Evolutionary conservation across 2,329 filamentous ascomycete genomes (phyloP).

Genomic region (Diaporthe sp.): DNA sequence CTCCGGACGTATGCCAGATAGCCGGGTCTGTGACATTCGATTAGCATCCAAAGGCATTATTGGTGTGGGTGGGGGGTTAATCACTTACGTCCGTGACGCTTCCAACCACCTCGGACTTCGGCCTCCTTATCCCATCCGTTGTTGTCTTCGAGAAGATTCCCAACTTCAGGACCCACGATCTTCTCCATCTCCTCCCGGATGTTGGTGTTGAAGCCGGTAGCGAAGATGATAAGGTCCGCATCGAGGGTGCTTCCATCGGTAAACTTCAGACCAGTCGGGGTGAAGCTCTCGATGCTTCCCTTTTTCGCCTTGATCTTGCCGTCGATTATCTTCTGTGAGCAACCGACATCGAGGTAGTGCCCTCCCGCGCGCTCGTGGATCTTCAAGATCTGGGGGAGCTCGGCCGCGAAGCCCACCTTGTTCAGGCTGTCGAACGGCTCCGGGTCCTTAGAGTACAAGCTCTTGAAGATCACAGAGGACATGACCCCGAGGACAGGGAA

Average conservation of each 20-base stretch:
- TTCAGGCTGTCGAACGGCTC: background rate
- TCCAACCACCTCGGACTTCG: background rate
- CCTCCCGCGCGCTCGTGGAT: slow-evolving; percentile 62
- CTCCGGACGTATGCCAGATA: background rate
- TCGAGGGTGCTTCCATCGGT: slow-evolving; percentile 60
- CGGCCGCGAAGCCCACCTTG: background rate
- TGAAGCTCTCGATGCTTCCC: slow-evolving; percentile 59
- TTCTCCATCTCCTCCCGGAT: background rate
- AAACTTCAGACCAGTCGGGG: slow-evolving; percentile 51
- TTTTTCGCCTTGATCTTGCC: slow-evolving; percentile 66
- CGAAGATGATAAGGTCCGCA: slow-evolving; percentile 67
- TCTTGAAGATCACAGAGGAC: background rate
- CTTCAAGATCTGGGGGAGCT: background rate
- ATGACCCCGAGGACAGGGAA: background rate
- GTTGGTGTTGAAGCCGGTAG: slow-evolving; percentile 52
- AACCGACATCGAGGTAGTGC: slow-evolving; percentile 69
- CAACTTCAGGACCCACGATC: background rate
- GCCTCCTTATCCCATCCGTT: background rate
- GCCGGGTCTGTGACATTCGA: background rate
- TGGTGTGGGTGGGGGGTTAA: too few relatives aligned
- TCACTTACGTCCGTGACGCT: background rate
- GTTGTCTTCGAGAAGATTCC: background rate
- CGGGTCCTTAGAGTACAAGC: background rate
- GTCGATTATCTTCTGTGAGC: slow-evolving; percentile 62
- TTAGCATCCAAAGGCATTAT: background rate